Evolutionary conservation across 805 yeast genomes (phyloP), one percentile per base, ranked within the genome.

Genomic region (Limtongozyma cylindracea): DNA sequence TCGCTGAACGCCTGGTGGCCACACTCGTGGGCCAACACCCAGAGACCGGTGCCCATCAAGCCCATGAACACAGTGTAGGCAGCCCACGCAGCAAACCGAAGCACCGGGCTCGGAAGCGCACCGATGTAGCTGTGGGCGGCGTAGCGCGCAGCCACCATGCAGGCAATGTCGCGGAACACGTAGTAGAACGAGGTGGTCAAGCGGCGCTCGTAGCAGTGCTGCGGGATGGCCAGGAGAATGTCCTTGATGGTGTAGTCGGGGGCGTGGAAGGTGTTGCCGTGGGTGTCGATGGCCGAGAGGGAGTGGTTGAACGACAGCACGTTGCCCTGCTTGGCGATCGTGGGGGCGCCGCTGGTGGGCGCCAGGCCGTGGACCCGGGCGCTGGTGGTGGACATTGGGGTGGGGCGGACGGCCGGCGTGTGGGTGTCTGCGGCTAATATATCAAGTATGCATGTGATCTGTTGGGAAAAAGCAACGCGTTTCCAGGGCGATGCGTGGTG

Each of bases 21-120:
- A 47, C 71, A 63, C 41, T 61, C 69, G 37, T 61, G 70, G 21
- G 67, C 68, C 37, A 63, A 39, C 28, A 63, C 58, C 71, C 70
- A 63, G 23, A 61, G 38, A 20, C 72, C 71, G 25, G 60, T 53
- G 5, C 64, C 62, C 30, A 59, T 52, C 26, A 60, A 43, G 24
- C 67, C 60, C 29, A 49, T 41, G 27, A 37, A 26, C 30, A 39
- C 44, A 20, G 54, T 39, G 29, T 53, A 46, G 13, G 44, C 34
- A 24, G 34, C 30, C 61, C 58, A 60, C 6, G 50, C 39, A 1
- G 41, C 44, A 26, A 49, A 49, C 34, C 65, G 47, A 9, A 41
- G 22, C 20, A 17, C 23, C 15, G 30, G 24, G 16, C 45, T 38
- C 20, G 69, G 34, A 10, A 59, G 45, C 21, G 35, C 18, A 13